Evolutionary conservation across 2,329 filamentous ascomycete species (phyloP), one percentile per base, ranked within the genome.

Genomic region (Mycocentrospora acerina): DNA sequence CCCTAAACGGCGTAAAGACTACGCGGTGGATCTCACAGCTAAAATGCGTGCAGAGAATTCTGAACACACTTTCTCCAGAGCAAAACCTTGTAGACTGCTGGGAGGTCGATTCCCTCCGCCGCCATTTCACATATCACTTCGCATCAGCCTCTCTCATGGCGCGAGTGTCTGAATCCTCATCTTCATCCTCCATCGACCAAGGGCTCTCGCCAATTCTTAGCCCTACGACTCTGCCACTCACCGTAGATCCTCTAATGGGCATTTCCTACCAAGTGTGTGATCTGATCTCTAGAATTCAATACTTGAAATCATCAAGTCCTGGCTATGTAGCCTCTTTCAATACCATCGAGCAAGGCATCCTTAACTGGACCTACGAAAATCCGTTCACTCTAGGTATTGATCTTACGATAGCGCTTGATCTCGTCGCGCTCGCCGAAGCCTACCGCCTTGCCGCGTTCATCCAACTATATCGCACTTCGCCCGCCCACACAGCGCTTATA

Each of bases 111-210:
- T 63, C 60, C 13, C 44, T 67, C 6, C 60, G 59, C 29, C 51
- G 63, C 2, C 63, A 67, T 43, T 66, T 66, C 35, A 67, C 63
- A 7, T 67, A 67, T 34, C 61, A 67, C 37, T 61, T 62, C 32
- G 60, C 56, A 10, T 63, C 60, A 42, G 62, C 62, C 9, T 64
- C 63, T 1, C 48, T 67, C 7, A 66, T 67, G 62, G 51, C 57
- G 2, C 46, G 53, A 22, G 58, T 65, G 1, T 55, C 58, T 11
- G 48, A 49, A 16, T 32, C 45, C 7, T 37, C 51, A 5, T 22
- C 9, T 22, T 33, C 45, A 2, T 40, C 42, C 7, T 46, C 50
- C 2, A 24, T 47, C 12, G 57, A 63, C 12, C 48, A 46, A 10
- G 50, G 57, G 8, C 28, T 58, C 11, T 32, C 53, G 4, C 50